A percentile compares a stretch with the other conserved stretches of the same genome.
phyloP scores from a whole-genome alignment of 345 rosid species.

The Geranium brycei region DNA sequence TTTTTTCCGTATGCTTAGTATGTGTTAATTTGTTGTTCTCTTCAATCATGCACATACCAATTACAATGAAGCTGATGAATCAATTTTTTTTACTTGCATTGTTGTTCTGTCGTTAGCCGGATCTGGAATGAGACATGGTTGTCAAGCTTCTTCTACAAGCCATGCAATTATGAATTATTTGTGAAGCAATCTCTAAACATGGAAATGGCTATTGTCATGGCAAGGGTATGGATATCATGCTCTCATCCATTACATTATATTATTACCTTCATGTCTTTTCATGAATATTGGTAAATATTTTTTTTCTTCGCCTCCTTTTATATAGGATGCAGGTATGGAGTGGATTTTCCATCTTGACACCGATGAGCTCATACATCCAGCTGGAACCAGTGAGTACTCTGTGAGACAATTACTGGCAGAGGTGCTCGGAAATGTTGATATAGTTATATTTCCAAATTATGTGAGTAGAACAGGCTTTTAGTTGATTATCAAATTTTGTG shows the following conservation, averaged over 20 bases:
- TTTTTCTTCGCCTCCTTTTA: not conserved
- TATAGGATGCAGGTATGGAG: constrained; percentile 65
- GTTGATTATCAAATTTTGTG: constrained; percentile 2
- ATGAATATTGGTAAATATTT: not conserved
- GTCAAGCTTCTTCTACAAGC: constrained; percentile 83
- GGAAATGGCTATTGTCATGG: constrained; percentile 97
- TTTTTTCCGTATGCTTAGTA: too few species aligned
- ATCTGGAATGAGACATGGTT: constrained; percentile 98
- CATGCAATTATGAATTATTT: constrained; percentile 85
- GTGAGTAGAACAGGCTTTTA: constrained; percentile 36
- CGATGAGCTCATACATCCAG: constrained; percentile 77
- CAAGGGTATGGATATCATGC: constrained; percentile 48
- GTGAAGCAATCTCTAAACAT: constrained; percentile 96
- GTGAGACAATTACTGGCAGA: constrained; percentile 57
- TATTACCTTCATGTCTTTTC: not conserved
- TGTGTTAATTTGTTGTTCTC: too few species aligned
- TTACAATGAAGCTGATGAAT: too few species aligned
- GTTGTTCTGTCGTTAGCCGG: constrained; percentile 38
- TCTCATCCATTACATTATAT: not conserved
- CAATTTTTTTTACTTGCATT: constrained; percentile 6
- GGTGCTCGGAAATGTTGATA: constrained; percentile 55
- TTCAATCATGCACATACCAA: not conserved
- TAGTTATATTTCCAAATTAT: constrained; percentile 79
- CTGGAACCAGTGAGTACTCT: constrained; percentile 69
- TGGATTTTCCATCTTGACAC: constrained; percentile 98